Evolutionary conservation across 805 yeast genomes (phyloP), one percentile per base, ranked within the genome.

Genomic region (Wickerhamiella kazuoi): DNA sequence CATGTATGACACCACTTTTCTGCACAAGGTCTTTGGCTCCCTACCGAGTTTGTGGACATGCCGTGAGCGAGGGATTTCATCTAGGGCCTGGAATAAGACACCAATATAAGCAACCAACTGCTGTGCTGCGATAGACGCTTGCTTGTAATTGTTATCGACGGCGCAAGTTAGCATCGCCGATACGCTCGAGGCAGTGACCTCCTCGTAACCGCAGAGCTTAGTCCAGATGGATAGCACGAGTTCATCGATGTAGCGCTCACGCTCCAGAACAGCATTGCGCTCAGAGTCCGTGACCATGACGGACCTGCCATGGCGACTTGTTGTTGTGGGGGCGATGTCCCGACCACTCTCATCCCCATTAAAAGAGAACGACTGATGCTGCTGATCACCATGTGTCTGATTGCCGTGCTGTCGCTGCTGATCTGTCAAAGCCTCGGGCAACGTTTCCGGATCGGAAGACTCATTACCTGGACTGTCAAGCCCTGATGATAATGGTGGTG

Each of bases 101-200:
- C 80, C 87, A 5, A 84, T 68, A 52, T 74, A 77, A 32, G 77
- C 56, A 1, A 87, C 77, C 35, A 90, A 68, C 43, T 69, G 65
- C 0, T 84, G 82, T 0, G 95, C 70, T 0, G 82, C 71, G 9
- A 64, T 52, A 20, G 82, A 63, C 1, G 96, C 94, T 30, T 68
- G 68, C 11, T 60, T 49, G 48, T 76, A 80, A 47, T 78, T 74
- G 30, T 79, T 79, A 11, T 73, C 70, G 23, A 93, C 76, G 2
- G 94, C 84, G 46, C 68, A 69, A 45, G 83, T 79, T 35, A 90
- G 69, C 95, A 90, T 86, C 47, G 81, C 87, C 2, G 94, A 79
- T 15, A 90, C 83, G 53, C 83, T 76, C 0, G 82, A 69, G 0
- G 97, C 97, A 2, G 94, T 71, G 15, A 75, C 74, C 55, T 86